Evolutionary conservation across 495 filamentous ascomycete species (phyloP).

Genomic region (Parathielavia appendiculata): DNA sequence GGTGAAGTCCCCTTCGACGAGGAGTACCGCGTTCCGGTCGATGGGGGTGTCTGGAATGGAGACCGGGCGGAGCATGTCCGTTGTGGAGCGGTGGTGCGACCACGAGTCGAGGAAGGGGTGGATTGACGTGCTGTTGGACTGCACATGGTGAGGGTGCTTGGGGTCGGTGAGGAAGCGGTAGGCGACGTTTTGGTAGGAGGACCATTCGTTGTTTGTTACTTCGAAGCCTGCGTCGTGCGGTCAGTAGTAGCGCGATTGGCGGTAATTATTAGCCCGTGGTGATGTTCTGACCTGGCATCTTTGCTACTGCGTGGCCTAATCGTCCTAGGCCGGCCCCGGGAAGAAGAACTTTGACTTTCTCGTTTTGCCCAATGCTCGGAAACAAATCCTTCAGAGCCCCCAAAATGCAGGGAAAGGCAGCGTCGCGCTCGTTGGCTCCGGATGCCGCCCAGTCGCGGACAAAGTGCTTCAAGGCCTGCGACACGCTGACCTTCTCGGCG

Average conservation of each 20-base stretch:
- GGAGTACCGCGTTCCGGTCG: slow-evolving; percentile 17
- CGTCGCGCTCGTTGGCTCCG: slow-evolving; percentile 38
- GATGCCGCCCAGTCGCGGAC: slow-evolving; percentile 44
- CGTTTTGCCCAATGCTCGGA: slow-evolving; percentile 9
- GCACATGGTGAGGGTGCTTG: background rate
- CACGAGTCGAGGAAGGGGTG: slow-evolving; percentile 44
- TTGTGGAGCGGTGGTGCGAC: slow-evolving; percentile 40
- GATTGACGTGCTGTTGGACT: slow-evolving; percentile 22
- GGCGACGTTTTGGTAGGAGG: slow-evolving; percentile 40
- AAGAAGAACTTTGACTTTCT: slow-evolving; percentile 31
- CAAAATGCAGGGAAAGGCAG: slow-evolving; percentile 36
- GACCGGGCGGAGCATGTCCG: slow-evolving; percentile 37
- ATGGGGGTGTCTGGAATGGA: slow-evolving; percentile 35
- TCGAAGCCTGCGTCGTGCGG: slow-evolving; percentile 33
- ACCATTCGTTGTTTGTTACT: slow-evolving; percentile 43
- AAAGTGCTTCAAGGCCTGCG: slow-evolving; percentile 45
- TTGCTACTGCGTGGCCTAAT: slow-evolving; percentile 39
- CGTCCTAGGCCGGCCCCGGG: slow-evolving; percentile 44
- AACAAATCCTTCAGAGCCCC: slow-evolving; percentile 24
- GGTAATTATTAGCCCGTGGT: background rate
- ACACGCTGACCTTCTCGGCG: slow-evolving; percentile 34
- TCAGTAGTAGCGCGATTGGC: too few species aligned
- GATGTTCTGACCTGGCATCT: slow-evolving; percentile 3
- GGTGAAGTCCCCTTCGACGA: slow-evolving; percentile 46
- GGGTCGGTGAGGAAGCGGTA: slow-evolving; percentile 28